Percentiles rank a stretch among this genome's conserved stretches.
Evolutionary conservation across 305 asterid species (phyloP).

Genomic region (Fraxinus albicans): DNA sequence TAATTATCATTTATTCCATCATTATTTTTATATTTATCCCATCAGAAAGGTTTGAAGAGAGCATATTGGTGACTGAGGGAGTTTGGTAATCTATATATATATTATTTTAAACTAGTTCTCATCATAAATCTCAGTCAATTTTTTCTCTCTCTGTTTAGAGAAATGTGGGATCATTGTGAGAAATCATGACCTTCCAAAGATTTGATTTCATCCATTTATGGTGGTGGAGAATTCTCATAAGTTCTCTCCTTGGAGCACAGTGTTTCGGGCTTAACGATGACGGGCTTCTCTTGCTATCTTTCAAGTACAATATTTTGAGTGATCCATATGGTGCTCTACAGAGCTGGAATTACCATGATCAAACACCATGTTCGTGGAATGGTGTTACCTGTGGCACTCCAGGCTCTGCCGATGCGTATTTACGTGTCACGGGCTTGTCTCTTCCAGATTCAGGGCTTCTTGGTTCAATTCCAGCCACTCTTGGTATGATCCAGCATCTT

Average conservation of each 20-base stretch:
- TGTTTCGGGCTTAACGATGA: conserved; percentile 57
- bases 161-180: conserved; percentile 44
- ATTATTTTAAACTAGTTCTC: conserved; percentile 1
- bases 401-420: conserved; percentile 46
- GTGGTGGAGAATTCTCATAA: conserved; percentile 45
- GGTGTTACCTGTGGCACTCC: conserved; percentile 66
- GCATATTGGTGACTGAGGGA: conserved; percentile 48
- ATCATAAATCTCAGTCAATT: conserved; percentile 31
- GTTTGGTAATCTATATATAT: conserved; percentile 23
- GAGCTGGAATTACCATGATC: conserved; percentile 49
- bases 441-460: conserved; percentile 58
- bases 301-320: conserved; percentile 47
- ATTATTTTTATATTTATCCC: conserved; percentile 20
- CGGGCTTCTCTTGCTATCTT: conserved; percentile 60
- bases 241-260: conserved; percentile 33
- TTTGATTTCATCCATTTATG: conserved; percentile 44
- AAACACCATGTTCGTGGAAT: conserved; percentile 72
- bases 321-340: conserved; percentile 61
- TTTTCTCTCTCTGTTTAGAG: conserved; percentile 25
- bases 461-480: conserved; percentile 60
- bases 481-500: conserved; percentile 65
- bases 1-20: conserved; percentile 24
- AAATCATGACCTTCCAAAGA: conserved; percentile 44
- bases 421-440: conserved; percentile 56
- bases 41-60: conserved; percentile 42